Percentiles rank a stretch among this genome's conserved stretches.
phyloP scores from a whole-genome alignment of 495 filamentous ascomycete species.

The Evernia prunastri region DNA sequence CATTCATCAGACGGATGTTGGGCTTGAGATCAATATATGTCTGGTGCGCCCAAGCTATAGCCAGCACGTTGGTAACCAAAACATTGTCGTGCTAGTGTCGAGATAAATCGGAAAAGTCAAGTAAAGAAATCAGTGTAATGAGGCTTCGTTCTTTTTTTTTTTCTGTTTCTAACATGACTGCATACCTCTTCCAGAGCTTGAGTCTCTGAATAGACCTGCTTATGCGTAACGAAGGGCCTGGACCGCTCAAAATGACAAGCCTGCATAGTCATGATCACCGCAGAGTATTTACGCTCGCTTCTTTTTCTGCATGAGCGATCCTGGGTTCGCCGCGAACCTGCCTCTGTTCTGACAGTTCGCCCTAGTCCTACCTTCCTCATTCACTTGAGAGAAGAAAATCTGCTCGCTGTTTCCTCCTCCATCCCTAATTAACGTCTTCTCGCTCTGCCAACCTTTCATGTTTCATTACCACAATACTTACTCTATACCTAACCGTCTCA shows the following conservation, averaged over 20 bases:
- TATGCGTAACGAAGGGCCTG: background rate
- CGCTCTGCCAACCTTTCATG: background rate
- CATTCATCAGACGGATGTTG: background rate
- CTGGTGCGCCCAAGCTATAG: background rate
- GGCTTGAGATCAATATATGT: background rate
- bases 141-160: background rate
- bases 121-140: background rate
- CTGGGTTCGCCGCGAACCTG: background rate
- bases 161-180: background rate
- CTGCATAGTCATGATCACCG: background rate
- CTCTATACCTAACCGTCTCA: background rate
- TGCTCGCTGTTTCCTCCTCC: background rate
- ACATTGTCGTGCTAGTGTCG: background rate
- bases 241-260: background rate
- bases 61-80: background rate
- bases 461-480: background rate
- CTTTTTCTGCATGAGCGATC: background rate
- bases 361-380: background rate
- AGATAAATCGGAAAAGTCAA: background rate
- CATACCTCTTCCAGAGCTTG: background rate
- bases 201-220: background rate
- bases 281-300: background rate
- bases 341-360: background rate
- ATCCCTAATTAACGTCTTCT: background rate
- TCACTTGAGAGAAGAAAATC: background rate